These are phyloP conservation scores for Lichina pygmaea DNA, from an alignment of 495 filamentous ascomycete genomes.

Conservation along the genomic window DNA sequence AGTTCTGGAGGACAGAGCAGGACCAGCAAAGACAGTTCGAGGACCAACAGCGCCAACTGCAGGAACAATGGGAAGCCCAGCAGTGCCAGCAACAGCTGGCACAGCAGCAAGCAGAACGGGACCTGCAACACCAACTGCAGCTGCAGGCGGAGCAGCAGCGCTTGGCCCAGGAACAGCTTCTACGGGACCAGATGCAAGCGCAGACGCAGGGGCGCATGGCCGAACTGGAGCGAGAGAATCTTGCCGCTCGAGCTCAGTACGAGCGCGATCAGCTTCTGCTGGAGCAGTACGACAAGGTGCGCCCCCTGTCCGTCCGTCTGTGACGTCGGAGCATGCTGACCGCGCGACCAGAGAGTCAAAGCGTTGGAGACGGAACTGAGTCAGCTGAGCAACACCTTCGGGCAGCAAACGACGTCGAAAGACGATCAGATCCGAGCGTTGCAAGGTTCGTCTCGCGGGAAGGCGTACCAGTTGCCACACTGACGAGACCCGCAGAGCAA, in stretches of 20 bases:
- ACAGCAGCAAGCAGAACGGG: constrained; percentile 56
- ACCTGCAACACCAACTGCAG: constrained; percentile 89
- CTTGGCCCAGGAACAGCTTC: constrained; percentile 66
- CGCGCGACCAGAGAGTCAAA: constrained; percentile 40
- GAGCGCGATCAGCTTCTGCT: constrained; percentile 91
- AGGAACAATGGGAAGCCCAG: constrained; percentile 49
- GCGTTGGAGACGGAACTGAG: constrained; percentile 67
- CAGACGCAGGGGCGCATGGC: constrained; percentile 85
- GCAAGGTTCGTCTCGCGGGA: constrained; percentile 15
- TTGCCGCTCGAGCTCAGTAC: constrained; percentile 84
- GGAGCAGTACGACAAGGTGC: constrained; percentile 54
- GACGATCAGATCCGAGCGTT: constrained; percentile 83
- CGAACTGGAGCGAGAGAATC: constrained; percentile 80
- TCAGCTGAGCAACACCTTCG: constrained; percentile 56
- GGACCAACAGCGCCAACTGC: constrained; percentile 66
- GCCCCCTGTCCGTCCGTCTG: background rate
- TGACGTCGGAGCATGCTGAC: background rate
- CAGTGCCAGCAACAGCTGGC: constrained; percentile 62
- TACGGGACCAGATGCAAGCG: constrained; percentile 64
- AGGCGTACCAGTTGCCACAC: background rate
- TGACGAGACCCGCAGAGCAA: constrained; percentile 27
- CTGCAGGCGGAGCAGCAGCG: constrained; percentile 69
- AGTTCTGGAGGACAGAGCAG: constrained; percentile 93
- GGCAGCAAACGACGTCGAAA: constrained; percentile 63
- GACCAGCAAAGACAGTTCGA: constrained; percentile 84